Conservation (phyloP, 495 filamentous ascomycete genomes). For the Lepraria neglecta region DNA sequence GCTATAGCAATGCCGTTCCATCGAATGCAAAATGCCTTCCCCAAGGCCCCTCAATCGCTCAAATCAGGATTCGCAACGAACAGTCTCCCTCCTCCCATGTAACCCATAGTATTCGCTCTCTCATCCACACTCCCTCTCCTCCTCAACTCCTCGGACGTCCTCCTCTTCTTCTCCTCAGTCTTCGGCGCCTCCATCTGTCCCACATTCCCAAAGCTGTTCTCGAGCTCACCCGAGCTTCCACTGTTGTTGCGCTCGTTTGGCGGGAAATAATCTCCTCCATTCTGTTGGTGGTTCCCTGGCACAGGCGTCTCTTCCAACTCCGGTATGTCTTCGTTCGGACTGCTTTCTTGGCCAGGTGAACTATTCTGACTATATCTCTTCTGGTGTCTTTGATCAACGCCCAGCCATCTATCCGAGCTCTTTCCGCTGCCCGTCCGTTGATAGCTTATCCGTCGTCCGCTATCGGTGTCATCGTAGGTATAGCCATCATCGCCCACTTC, state of each 20-base stretch:
- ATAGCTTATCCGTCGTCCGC: slow-evolving; percentile 54
- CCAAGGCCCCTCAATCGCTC: slow-evolving; percentile 47
- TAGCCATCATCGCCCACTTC: slow-evolving; percentile 82
- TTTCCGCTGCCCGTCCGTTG: slow-evolving; percentile 70
- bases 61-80: slow-evolving; percentile 93
- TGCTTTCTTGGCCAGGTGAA: slow-evolving; percentile 62
- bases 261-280: slow-evolving; percentile 40
- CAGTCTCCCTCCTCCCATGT: slow-evolving; percentile 66
- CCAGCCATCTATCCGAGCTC: slow-evolving; percentile 61
- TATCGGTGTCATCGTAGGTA: slow-evolving; percentile 62
- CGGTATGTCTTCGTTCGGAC: slow-evolving; percentile 44
- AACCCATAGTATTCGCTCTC: slow-evolving; percentile 62
- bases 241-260: slow-evolving; percentile 34
- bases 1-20: slow-evolving; percentile 11
- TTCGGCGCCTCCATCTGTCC: slow-evolving; percentile 47
- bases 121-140: slow-evolving; percentile 93
- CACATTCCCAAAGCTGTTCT: slow-evolving; percentile 51
- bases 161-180: slow-evolving; percentile 46
- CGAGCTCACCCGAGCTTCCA: slow-evolving; percentile 43
- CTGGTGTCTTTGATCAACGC: slow-evolving; percentile 47
- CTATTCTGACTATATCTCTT: slow-evolving; percentile 61
- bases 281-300: slow-evolving; percentile 37
- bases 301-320: slow-evolving; percentile 50
- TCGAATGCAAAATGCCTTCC: slow-evolving; percentile 2
- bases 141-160: slow-evolving; percentile 66